Evolutionary conservation across 225 moss, liverwort and hornwort genomes (phyloP), one percentile per base, ranked within the genome.

Genomic region (Asterella californica): DNA sequence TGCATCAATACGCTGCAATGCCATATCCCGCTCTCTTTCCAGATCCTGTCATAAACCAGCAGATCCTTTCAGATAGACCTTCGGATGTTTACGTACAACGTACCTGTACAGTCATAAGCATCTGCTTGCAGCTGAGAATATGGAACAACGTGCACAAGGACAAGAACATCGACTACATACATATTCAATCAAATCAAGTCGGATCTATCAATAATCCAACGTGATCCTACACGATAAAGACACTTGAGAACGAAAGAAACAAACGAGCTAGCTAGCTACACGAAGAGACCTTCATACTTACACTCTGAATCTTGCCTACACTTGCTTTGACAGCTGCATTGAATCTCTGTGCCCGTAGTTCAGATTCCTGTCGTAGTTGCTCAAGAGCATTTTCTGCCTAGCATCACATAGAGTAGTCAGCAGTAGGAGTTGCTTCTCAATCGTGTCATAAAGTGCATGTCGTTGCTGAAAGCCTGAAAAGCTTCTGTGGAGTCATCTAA

Each of bases 221-320:
- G 1, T 25, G 61, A 61, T 25, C 61, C n/a, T 25, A 25, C 6
- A 25, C 22, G n/a, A 61, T 25, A 25, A 25, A 25, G 61, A 27
- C n/a, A 27, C 11, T 25, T 61, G 19, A 1, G 3, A 61, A 7
- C 10, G n/a, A 61, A 25, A 7, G 6, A 25, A 27, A 61, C 61
- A 61, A 61, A 27, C 25, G 15, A 74, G 15, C 25, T 60, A 15
- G 60, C 37, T 63, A 42, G 46, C 52, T n/a, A n/a, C n/a, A n/a
- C 60, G 9, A 34, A 46, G 2, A 34, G 6, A 33, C 49, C 12
- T 79, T 74, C 19, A 49, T 15, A 85, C 83, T 85, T 83, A 88
- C 88, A 37, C 74, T 79, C 46, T 88, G 85, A 48, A 88, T 86
- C 81, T 88, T 88, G 80, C 83, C 77, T 2, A 88, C 88, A 65